Conservation (phyloP, 1,284 basidiomycete genomes). For the Pyrrhoderma noxium region DNA sequence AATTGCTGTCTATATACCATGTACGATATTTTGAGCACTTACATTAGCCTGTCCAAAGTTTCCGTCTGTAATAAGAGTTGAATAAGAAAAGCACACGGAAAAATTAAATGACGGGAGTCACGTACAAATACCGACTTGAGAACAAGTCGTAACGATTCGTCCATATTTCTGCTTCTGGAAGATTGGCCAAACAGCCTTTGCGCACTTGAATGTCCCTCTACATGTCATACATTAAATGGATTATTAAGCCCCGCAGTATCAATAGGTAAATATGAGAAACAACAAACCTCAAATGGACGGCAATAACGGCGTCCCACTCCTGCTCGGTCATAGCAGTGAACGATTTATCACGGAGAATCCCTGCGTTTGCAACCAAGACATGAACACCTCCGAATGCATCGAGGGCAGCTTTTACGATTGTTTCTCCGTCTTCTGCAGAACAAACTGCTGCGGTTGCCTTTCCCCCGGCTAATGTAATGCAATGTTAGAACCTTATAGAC, state of each 20-base stretch:
- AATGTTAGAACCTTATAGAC: constrained; percentile 5
- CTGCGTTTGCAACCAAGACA: constrained; percentile 90
- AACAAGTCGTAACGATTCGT: constrained; percentile 90
- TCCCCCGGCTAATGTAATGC: constrained; percentile 58
- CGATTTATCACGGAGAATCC: constrained; percentile 88
- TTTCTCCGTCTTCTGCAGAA: constrained; percentile 89
- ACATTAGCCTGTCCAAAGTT: constrained; percentile 92
- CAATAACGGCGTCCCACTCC: constrained; percentile 92
- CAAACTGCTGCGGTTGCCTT: constrained; percentile 81
- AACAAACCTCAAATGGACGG: constrained; percentile 72
- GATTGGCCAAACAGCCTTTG: constrained; percentile 93
- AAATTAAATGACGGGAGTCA: constrained; percentile 18
- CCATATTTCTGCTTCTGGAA: constrained; percentile 98
- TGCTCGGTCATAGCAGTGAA: constrained; percentile 85
- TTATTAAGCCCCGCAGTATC: neutral
- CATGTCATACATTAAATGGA: neutral
- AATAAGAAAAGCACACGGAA: constrained; percentile 12
- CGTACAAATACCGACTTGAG: constrained; percentile 88
- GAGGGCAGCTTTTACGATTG: constrained; percentile 82
- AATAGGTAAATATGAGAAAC: neutral
- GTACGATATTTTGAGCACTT: constrained; percentile 19
- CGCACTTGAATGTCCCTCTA: constrained; percentile 45
- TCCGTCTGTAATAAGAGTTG: constrained; percentile 51
- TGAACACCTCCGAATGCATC: constrained; percentile 89
- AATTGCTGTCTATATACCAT: neutral